Percentiles rank a stretch among this genome's conserved stretches.
phyloP scores from a whole-genome alignment of 306 rosid genomes.

The Betula pendula region DNA sequence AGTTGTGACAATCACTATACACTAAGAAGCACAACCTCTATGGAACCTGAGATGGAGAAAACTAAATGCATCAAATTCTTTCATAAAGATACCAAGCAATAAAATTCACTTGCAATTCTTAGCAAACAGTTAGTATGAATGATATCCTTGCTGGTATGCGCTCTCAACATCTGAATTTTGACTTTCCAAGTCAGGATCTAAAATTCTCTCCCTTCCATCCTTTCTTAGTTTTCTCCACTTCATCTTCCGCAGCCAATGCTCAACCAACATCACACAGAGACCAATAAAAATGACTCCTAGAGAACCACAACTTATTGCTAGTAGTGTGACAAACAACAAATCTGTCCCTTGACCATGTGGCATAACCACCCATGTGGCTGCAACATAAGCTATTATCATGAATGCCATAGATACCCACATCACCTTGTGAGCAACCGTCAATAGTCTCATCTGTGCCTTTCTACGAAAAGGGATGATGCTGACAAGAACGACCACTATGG shows the following conservation, averaged over 20 bases:
- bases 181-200: conserved; percentile 42
- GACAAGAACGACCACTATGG: conserved; percentile 63
- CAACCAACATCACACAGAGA: conserved; percentile 45
- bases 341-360: conserved; percentile 38
- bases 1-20: no score
- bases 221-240: conserved; percentile 54
- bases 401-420: conserved; percentile 73
- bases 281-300: conserved; percentile 49
- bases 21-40: neutral
- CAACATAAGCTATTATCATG: conserved; percentile 57
- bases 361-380: conserved; percentile 63
- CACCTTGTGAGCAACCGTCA: conserved; percentile 56
- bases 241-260: conserved; percentile 55
- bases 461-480: conserved; percentile 69
- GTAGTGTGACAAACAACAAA: conserved; percentile 39
- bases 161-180: conserved; percentile 65
- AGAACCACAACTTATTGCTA: conserved; percentile 52
- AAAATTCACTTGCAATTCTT: no score
- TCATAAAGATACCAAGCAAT: no score
- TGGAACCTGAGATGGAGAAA: neutral
- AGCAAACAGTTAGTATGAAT: conserved; percentile 48
- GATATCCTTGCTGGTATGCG: conserved; percentile 53
- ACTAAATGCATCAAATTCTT: no score
- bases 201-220: conserved; percentile 32
- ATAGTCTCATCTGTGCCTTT: conserved; percentile 40